Conservation (phyloP, 495 filamentous ascomycete genomes). For the Cairneyella variabilis region DNA sequence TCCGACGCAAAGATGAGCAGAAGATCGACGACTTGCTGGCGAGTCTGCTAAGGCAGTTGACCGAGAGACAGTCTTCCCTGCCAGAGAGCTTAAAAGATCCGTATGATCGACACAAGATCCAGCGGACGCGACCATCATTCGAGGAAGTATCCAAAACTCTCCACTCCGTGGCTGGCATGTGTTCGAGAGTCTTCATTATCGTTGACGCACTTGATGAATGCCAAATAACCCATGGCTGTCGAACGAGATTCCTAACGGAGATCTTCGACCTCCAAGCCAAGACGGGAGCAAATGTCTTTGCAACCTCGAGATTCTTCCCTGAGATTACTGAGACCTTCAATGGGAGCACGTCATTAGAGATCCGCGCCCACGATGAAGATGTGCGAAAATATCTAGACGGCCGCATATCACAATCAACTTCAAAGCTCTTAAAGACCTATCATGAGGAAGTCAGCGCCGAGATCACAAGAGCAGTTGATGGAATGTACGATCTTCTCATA, state of each 20-base stretch:
- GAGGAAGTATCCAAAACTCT: background rate
- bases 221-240: background rate
- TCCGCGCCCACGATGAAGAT: background rate
- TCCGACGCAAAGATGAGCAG: background rate
- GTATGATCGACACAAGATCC: background rate
- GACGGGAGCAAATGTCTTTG: background rate
- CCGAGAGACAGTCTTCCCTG: background rate
- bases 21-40: background rate
- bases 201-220: background rate
- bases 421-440: background rate
- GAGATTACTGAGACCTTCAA: background rate
- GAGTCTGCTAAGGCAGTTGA: background rate
- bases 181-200: background rate
- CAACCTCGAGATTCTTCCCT: background rate
- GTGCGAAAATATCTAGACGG: background rate
- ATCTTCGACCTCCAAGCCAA: background rate
- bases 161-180: background rate
- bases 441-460: background rate
- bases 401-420: background rate
- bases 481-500: background rate
- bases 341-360: background rate
- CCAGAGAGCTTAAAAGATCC: background rate
- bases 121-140: background rate
- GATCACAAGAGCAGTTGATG: background rate
- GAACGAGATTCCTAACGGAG: background rate